Evolutionary conservation across 2,329 filamentous ascomycete genomes (phyloP), one percentile per base, ranked within the genome.

Genomic region (Claviceps africana): DNA sequence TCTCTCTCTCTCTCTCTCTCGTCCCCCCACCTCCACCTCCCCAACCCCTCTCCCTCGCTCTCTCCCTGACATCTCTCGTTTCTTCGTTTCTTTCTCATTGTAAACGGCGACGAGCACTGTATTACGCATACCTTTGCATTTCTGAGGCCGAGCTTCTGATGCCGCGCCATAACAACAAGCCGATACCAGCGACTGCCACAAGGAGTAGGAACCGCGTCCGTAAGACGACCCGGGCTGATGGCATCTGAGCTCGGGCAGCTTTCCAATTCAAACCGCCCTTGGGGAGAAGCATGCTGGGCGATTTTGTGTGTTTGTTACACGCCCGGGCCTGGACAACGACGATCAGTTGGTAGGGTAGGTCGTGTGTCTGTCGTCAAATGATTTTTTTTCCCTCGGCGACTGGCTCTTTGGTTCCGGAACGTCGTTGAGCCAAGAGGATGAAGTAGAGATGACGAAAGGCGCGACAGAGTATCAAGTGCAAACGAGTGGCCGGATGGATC

Each of bases 191-290:
- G 50, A 93, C 60, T 50, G 82, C 85, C 55, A 93, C 70, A 47
- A 86, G 78, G 51, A 93, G 70, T 56, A 96, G 72, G 59, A 94
- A 85, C 52, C 88, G 81, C 58, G 88, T 87, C 64, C 82, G 81
- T 56, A 86, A 74, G 65, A 89, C 65, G 51, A 85, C 83, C 67
- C 88, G 81, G 60, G 81, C 83, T 53, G 88, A 85, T 44, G 89
- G 88, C 60, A 96, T 72, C 63, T 81, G 79, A 62, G 86, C 77
- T 72, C 81, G 86, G 59, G 90, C 85, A 59, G 87, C 85, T 76
- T 95, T 96, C 90, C 91, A 97, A 68, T 82, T 89, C 64, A 91
- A 78, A 66, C 88, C 87, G 67, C 86, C 86, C 71, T 95, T 95
- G 58, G 88, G 86, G 61, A 94, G 81, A 73, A 96, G 81, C 90